A percentile compares a stretch with the other conserved stretches of the same genome.
phyloP scores from a whole-genome alignment of 1,139 yeast genomes.

The Pichia sp. region DNA sequence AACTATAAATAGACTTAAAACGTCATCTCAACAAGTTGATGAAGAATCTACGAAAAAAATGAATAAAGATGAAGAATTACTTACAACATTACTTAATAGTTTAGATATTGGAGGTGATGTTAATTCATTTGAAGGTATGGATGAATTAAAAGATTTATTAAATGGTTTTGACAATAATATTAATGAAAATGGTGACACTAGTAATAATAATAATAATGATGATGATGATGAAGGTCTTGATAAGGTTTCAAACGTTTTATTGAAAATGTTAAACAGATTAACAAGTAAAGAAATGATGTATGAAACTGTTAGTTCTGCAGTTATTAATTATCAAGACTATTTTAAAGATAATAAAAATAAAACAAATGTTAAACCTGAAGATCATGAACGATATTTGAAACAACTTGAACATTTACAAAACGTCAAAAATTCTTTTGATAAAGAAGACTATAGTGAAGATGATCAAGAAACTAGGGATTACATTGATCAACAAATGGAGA shows the following conservation, averaged over 20 bases:
- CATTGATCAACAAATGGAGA: constrained; percentile 54
- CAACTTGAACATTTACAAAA: constrained; percentile 51
- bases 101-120: constrained; percentile 31
- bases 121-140: constrained; percentile 9
- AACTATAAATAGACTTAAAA: constrained; percentile 74
- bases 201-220: constrained; percentile 34
- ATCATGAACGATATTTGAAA: constrained; percentile 41
- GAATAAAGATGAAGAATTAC: constrained; percentile 52
- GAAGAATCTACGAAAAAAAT: constrained; percentile 38
- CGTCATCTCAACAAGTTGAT: constrained; percentile 60
- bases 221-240: constrained; percentile 40
- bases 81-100: constrained; percentile 43
- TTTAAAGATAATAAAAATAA: constrained; percentile 40
- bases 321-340: constrained; percentile 62
- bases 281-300: constrained; percentile 82
- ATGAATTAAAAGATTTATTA: constrained; percentile 8
- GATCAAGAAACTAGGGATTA: constrained; percentile 45
- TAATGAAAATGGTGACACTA: constrained; percentile 37
- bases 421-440: constrained; percentile 54
- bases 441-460: constrained; percentile 46
- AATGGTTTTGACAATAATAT: constrained; percentile 32
- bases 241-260: constrained; percentile 59
- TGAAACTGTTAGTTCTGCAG: constrained; percentile 82
- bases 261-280: constrained; percentile 76
- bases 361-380: constrained; percentile 23